Base-by-base conservation (phyloP, 441 rosid genomes). In the Gossypium aridum region DNA sequence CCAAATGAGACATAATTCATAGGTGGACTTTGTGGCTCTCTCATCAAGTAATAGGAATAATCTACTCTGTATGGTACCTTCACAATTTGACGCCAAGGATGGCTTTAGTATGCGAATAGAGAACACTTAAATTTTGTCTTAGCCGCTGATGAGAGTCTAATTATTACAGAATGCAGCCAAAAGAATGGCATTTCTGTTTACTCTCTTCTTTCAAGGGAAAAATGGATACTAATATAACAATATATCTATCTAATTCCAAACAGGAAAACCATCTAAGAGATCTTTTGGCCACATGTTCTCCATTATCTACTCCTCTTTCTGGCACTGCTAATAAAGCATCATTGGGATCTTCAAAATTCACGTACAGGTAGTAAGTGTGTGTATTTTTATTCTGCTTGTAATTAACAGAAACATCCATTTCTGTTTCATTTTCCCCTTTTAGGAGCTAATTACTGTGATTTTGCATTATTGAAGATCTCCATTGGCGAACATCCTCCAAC, bases 401-500 rank as follows among this genome's bases (percentile, higher is more conserved):
- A 31, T 72, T 74, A 0, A 20, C 54, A 59, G 8, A 69, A 62
- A 28, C 16, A 14, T 34, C 34, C 14, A 20, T 16, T 23, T 43
- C 69, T 4, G 8, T 9, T 60, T 71, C 1, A 14, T 43, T 7
- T 14, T 37, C 12, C 10, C 53, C 22, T 23, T 43, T 73, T 25
- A 2, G 55, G 59, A 55, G 76, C 76, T 76, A 76, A 79, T 70
- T 77, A 54, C 26, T 62, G 70, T 49, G 26, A n/a, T 12, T 28
- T 17, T 49, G 73, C 73, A 37, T 70, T 64, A 39, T 49, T 82
- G 74, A 74, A 92, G 97, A 80, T 94, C 97, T 74, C 88, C 92
- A 4, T 64, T 90, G 78, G 87, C 91, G 65, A 86, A 84, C 76
- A 56, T 82, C 64, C 79, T 94, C 76, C 90, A 85, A 74, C 83